These are phyloP conservation scores for Dujonia santamariae DNA, from an alignment of 1,139 yeast genomes.

Conservation along the genomic window DNA sequence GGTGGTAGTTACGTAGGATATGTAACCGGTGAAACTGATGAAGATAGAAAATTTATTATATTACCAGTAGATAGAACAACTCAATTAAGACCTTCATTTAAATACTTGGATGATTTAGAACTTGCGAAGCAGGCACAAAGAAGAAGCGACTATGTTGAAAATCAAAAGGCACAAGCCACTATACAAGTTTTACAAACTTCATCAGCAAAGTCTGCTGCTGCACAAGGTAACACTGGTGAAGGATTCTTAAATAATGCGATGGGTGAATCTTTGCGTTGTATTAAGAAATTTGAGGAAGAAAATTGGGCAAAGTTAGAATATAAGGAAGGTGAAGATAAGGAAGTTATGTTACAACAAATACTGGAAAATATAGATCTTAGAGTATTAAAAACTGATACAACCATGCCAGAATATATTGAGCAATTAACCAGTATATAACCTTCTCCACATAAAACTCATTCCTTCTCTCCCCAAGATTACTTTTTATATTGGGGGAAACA, in stretches of 20 bases:
- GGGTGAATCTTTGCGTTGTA: conserved; percentile 77
- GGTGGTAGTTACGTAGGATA: conserved; percentile 48
- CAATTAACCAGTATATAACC: conserved; percentile 5
- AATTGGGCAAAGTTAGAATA: conserved; percentile 49
- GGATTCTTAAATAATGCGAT: conserved; percentile 65
- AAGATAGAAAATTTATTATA: conserved; percentile 50
- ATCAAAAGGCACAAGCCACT: conserved; percentile 24
- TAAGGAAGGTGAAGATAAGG: conserved; percentile 39
- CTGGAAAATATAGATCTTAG: conserved; percentile 21
- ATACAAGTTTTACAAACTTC: conserved; percentile 45
- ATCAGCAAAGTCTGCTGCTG: conserved; percentile 36
- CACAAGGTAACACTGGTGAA: conserved; percentile 70
- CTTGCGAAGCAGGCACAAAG: conserved; percentile 22
- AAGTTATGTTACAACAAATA: conserved; percentile 26
- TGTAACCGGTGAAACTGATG: too few relatives aligned
- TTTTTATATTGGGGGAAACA: too few relatives aligned
- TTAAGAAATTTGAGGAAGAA: conserved; percentile 77
- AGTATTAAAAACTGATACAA: conserved; percentile 24
- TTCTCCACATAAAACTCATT: conserved; percentile 2
- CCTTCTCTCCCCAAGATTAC: too few relatives aligned
- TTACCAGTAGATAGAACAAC: conserved; percentile 66
- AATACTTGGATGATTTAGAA: conserved; percentile 62
- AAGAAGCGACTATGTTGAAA: conserved; percentile 23
- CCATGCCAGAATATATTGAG: conserved; percentile 27
- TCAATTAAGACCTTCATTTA: conserved; percentile 80